Percentiles rank a stretch among this genome's conserved stretches.
phyloP scores from a whole-genome alignment of 257 asterid genomes.

The Solanum megistacrolobum region DNA sequence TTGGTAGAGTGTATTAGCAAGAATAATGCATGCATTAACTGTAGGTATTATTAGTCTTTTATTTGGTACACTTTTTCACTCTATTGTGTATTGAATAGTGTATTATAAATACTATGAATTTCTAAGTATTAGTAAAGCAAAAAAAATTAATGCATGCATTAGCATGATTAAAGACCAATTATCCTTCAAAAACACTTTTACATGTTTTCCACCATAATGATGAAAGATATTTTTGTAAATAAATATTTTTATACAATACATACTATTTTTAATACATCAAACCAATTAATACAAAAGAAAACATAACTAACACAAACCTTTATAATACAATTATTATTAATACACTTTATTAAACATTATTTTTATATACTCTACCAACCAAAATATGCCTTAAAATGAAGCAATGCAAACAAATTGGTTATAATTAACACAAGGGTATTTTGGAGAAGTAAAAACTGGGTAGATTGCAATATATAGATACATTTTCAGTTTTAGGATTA shows the following conservation, averaged over 20 bases:
- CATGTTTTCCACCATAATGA: neutral
- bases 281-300: too few relatives aligned
- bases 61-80: neutral
- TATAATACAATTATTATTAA: neutral
- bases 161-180: neutral
- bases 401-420: neutral
- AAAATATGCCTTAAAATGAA: neutral
- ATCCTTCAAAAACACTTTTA: neutral
- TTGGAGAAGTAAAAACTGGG: neutral
- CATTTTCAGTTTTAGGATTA: neutral
- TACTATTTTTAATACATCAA: neutral
- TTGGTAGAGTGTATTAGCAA: neutral
- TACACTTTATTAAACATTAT: neutral
- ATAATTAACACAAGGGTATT: neutral
- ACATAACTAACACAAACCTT: neutral
- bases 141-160: neutral
- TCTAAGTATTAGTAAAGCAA: neutral
- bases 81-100: neutral
- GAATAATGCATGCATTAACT: neutral
- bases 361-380: neutral
- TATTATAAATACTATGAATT: neutral
- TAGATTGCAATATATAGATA: neutral
- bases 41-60: neutral
- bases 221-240: neutral
- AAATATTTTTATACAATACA: neutral